Evolutionary conservation across 2,329 filamentous ascomycete genomes (phyloP), one percentile per base, ranked within the genome.

Genomic region (Phaeosphaeriaceae sp.): DNA sequence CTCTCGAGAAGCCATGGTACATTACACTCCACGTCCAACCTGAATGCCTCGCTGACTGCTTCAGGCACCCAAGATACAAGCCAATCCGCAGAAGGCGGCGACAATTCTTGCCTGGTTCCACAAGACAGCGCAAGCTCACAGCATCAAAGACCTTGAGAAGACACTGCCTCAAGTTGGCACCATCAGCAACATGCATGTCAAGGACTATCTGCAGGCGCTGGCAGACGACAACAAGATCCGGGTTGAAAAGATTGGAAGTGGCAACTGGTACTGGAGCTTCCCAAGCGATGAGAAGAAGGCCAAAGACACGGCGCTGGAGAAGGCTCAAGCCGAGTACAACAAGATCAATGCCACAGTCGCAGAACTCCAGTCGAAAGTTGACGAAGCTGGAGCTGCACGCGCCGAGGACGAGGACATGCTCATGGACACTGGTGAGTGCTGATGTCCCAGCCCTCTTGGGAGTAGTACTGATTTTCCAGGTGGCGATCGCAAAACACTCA

Each of bases 261-360:
- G 87, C 25, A 90, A 90, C 72, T 91, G 88, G 88, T 90, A 90
- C 77, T 91, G 88, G 88, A 84, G 82, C 62, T 90, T 90, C 71
- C 80, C 77, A 19, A 86, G 82, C 25, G 86, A 89, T 53, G 85
- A 85, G 68, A 83, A 80, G 69, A 83, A 81, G 48, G 72, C 76
- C 19, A 79, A 77, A 55, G 77, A 85, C 56, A 63, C 59, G 44
- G 68, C 70, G 7, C 70, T 82, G 24, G 70, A 69, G 2, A 75
- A 76, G 24, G 77, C 77, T 0, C 73, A 73, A 36, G 69, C 73
- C 17, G 78, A 80, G 24, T 68, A 74, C 51, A 69, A 73, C 52
- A 82, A 80, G 61, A 73, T 75, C 24, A 63, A 60, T 45, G 67
- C 67, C 7, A 61, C 61, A 6, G 73, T 76, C 10, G 57, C 62